phyloP scores from a whole-genome alignment of 2,329 filamentous ascomycete species.

The Diaporthe australafricana region DNA sequence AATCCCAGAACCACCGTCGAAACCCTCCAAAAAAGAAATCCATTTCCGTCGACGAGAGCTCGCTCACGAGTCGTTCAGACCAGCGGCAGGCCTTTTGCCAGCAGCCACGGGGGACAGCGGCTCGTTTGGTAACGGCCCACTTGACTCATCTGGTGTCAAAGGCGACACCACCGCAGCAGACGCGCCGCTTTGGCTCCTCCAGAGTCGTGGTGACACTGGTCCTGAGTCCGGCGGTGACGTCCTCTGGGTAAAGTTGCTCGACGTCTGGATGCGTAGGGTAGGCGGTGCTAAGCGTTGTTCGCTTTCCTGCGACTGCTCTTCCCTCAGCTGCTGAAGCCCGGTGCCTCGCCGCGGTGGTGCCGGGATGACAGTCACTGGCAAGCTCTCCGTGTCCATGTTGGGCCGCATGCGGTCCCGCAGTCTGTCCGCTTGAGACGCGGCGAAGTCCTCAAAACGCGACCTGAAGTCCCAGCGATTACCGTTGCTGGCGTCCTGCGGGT shows the following conservation, averaged over 20 bases:
- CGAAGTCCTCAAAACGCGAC: constrained; percentile 70
- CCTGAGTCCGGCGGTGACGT: constrained; percentile 23
- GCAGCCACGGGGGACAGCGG: constrained; percentile 15
- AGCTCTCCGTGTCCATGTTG: constrained; percentile 63
- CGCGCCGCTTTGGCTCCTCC: constrained; percentile 32
- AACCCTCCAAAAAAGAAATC: neutral
- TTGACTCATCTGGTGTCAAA: constrained; percentile 9
- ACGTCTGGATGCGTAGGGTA: constrained; percentile 16
- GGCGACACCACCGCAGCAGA: constrained; percentile 14
- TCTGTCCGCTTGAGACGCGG: constrained; percentile 69
- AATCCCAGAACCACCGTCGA: neutral
- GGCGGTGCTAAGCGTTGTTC: constrained; percentile 21
- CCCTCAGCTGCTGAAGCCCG: constrained; percentile 66
- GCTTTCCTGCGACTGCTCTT: constrained; percentile 58
- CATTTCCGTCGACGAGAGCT: constrained; percentile 7
- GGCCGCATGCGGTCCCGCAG: constrained; percentile 67
- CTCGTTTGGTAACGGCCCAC: neutral
- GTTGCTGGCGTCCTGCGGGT: constrained; percentile 40
- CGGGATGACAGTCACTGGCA: constrained; percentile 71
- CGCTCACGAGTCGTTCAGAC: constrained; percentile 1
- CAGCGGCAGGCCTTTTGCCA: constrained; percentile 4
- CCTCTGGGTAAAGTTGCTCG: constrained; percentile 13
- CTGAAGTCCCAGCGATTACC: constrained; percentile 65
- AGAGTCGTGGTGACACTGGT: constrained; percentile 30
- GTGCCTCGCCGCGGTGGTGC: constrained; percentile 69